Evolutionary conservation across 805 yeast species (phyloP), one percentile per base, ranked within the genome.

Genomic region (Saturnispora hagleri): DNA sequence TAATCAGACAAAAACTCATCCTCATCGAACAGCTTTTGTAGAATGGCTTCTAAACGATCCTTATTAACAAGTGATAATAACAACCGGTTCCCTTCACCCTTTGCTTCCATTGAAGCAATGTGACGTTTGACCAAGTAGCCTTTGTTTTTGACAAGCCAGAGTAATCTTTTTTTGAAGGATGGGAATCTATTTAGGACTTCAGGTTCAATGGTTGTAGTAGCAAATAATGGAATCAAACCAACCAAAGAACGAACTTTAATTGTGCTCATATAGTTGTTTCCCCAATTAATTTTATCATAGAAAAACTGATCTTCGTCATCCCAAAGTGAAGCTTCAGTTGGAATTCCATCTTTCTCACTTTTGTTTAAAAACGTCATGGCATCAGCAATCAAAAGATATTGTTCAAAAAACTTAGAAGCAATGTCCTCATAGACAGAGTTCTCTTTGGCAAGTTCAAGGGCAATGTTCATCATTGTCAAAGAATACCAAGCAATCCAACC

Each of bases 401-500:
- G 97, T 71, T 90, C 97, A 68, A 89, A 89, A 67, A 89, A 89
- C 70, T 89, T 90, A 50, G 95, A 84, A 3, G 97, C 97, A 67
- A 89, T 86, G 66, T 89, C 93, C 69, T 89, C 96, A 69, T 90
- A 90, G 18, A 86, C 93, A 0, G 86, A 82, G 57, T 88, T 81
- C 46, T 83, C 80, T 65, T 86, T 88, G 20, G 97, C 91, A 60
- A 89, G 76, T 67, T 90, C 97, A 56, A 89, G 75, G 0, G 97
- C 90, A 64, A 90, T 90, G 67, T 88, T 89, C 68, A 90, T 77
- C 97, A 89, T 89, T 64, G 86, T 90, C 61, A 90, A 73, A 31
- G 86, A 79, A 70, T 84, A 89, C 71, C 91, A 89, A 0, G 96
- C 97, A 93, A 89, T 87, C 97, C 97, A 89, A 28, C 97, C 97